Evolutionary conservation across 2,329 filamentous ascomycete genomes (phyloP).

Genomic region (Cryphonectria naterciae): DNA sequence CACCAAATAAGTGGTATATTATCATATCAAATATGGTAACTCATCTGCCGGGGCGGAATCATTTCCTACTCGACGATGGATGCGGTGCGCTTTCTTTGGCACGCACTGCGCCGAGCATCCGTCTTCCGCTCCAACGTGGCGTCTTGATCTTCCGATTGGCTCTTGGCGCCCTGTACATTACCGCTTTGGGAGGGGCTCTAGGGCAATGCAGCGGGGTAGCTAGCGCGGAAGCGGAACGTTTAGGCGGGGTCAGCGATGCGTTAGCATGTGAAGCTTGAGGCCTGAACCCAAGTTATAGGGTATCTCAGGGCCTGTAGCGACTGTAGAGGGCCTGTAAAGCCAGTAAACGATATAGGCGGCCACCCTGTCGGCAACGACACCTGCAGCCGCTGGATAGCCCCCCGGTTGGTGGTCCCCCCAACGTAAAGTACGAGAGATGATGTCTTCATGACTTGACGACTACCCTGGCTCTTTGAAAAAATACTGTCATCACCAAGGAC

Average conservation of each 20-base stretch:
- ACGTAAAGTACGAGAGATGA: too few relatives aligned
- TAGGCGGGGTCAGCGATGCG: not conserved
- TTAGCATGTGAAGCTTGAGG: not conserved
- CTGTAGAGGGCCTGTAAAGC: not conserved
- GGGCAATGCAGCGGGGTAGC: not conserved
- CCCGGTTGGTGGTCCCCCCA: too few relatives aligned
- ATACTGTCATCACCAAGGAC: not conserved
- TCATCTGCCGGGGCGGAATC: not conserved
- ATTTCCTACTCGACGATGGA: not conserved
- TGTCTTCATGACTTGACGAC: not conserved
- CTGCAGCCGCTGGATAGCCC: not conserved
- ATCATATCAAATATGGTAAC: not conserved
- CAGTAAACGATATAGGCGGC: not conserved
- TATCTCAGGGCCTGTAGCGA: not conserved
- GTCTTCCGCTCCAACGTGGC: conserved; percentile 19
- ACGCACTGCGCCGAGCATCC: conserved; percentile 21
- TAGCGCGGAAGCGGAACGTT: conserved; percentile 25
- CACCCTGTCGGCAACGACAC: not conserved
- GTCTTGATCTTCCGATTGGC: conserved; percentile 28
- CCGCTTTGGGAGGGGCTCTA: conserved; percentile 4
- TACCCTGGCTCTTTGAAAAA: too few relatives aligned
- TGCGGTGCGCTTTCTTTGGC: not conserved
- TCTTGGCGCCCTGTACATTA: not conserved
- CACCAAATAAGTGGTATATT: not conserved
- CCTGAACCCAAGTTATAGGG: not conserved